Evolutionary conservation across 495 filamentous ascomycete species (phyloP), one percentile per base, ranked within the genome.

Genomic region (Lophiostoma macrostomum): DNA sequence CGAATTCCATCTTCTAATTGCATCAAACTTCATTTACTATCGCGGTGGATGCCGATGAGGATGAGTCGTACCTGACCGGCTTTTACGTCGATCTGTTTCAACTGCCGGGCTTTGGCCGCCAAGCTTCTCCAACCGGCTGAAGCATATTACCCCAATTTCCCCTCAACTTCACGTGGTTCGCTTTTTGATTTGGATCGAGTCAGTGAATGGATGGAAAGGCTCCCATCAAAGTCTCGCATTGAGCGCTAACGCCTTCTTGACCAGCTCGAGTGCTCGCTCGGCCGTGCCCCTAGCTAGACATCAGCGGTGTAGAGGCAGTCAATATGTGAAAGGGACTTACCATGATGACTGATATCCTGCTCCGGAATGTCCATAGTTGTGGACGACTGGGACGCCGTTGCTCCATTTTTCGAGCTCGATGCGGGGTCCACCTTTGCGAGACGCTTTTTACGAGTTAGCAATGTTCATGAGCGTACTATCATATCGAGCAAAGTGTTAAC

Each of bases 261-360:
- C 54, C 6, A 58, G 34, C 40, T 52, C 40, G 10, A 58, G 4
- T 11, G 48, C 47, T 2, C 47, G 22, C 20, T 45, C 46, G 1
- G 54, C 54, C 2, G 54, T 58, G 4, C 54, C 54, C 54, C 54
- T 58, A 27, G 35, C 16, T 25, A 1, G 20, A 44, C 12, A 30
- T 43, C 23, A 53, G 37, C 35, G 18, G 14, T 38, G 14, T 16
- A 8, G 6, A 38, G 27, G 39, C 5, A 5, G 20, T 14, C 5
- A 47, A 20, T n/a, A 14, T 5, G 43, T 19, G 6, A n/a, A n/a
- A n/a, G n/a, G n/a, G 4, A 51, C 58, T 46, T 22, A 61, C 52
- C 58, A 62, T 20, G 53, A 57, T 20, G 38, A 37, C 38, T 62
- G 58, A 62, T 53, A 62, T 16, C 58, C 58, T 2, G 58, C 53